phyloP scores from a whole-genome alignment of 2,329 filamentous ascomycete genomes.

The Coniochaeta sp. region DNA sequence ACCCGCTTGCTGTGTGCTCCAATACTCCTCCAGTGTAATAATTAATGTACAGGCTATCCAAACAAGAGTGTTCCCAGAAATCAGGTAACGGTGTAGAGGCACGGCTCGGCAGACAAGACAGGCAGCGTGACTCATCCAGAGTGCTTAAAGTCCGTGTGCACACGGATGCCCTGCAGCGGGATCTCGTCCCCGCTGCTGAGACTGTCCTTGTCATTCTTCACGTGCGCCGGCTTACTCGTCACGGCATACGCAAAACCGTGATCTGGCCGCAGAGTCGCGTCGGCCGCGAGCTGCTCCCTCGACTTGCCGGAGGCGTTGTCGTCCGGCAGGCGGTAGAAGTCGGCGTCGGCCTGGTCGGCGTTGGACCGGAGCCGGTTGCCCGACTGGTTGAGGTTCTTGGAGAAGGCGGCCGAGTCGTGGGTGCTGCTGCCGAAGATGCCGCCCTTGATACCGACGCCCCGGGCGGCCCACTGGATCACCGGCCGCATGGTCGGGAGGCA shows the following conservation, averaged over 20 bases:
- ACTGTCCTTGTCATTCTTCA: constrained; percentile 14
- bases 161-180: constrained; percentile 28
- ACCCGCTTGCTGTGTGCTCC: background rate
- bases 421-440: constrained; percentile 18
- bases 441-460: constrained; percentile 33
- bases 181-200: constrained; percentile 26
- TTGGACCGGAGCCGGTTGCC: constrained; percentile 5
- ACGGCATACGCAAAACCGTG: constrained; percentile 22
- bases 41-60: background rate
- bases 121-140: constrained; percentile 1
- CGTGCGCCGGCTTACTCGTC: constrained; percentile 14
- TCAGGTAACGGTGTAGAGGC: too few species aligned
- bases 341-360: constrained; percentile 4
- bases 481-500: constrained; percentile 45
- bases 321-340: constrained; percentile 25
- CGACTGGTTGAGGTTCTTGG: constrained; percentile 4
- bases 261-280: constrained; percentile 23
- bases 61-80: background rate
- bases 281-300: background rate
- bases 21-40: background rate
- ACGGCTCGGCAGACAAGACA: background rate
- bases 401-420: constrained; percentile 2
- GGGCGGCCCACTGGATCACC: constrained; percentile 28
- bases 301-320: constrained; percentile 18
- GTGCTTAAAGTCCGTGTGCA: constrained; percentile 26